Evolutionary conservation across 2,329 filamentous ascomycete species (phyloP).

Genomic region (Fusarium fracticaudum): DNA sequence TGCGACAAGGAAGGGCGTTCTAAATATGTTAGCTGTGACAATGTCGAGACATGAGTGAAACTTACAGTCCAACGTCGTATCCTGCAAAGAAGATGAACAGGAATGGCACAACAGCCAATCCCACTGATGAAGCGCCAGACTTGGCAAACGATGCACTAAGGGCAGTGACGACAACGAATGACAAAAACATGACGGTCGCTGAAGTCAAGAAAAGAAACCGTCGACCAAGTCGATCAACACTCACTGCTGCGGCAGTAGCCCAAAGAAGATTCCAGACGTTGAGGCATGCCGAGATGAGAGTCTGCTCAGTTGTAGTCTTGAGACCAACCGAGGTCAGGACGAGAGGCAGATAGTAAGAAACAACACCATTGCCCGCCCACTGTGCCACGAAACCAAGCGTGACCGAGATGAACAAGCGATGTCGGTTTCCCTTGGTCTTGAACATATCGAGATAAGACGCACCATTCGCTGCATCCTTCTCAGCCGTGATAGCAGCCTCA

Average conservation of each 20-base stretch:
- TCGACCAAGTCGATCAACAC: not conserved
- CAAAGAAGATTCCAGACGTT: constrained; percentile 2
- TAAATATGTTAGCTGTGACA: not conserved
- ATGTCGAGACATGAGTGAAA: rapidly evolving
- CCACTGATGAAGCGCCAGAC: not conserved
- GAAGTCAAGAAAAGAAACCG: not conserved
- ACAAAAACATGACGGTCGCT: not conserved
- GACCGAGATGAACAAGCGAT: not conserved
- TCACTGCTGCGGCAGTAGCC: not conserved
- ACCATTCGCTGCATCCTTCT: not conserved
- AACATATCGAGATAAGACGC: constrained; percentile 6
- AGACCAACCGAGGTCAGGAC: not conserved
- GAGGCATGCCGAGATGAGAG: not conserved
- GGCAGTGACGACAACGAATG: not conserved
- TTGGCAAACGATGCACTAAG: not conserved
- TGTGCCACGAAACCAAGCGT: not conserved
- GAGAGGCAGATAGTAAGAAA: constrained; percentile 5
- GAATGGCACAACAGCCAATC: not conserved
- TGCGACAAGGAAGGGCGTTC: not conserved
- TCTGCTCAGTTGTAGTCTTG: not conserved
- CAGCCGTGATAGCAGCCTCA: not conserved
- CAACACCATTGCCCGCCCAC: constrained; percentile 9
- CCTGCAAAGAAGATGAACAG: constrained; percentile 1
- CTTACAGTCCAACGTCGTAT: constrained; percentile 9
- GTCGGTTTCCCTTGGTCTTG: constrained; percentile 1